Evolutionary conservation across 2,329 filamentous ascomycete genomes (phyloP).

Genomic region (Colletotrichum sp.): DNA sequence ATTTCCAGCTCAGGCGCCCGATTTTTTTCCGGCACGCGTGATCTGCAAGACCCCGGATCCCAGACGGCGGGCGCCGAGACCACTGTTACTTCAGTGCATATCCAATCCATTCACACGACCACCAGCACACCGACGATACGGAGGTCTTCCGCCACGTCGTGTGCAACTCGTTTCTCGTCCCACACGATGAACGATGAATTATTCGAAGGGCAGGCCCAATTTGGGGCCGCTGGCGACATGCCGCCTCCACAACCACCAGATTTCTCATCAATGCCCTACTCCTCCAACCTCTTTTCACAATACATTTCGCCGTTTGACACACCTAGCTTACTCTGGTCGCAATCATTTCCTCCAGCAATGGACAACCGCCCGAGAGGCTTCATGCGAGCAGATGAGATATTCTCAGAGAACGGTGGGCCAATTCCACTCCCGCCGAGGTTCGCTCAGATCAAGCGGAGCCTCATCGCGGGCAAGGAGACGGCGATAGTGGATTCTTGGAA

Average conservation of each 20-base stretch:
- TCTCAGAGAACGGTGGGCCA: constrained; percentile 21
- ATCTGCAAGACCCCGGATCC: constrained; percentile 10
- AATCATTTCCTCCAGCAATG: constrained; percentile 18
- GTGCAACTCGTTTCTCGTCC: neutral
- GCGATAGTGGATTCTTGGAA: constrained; percentile 60
- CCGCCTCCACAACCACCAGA: neutral
- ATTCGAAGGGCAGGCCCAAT: neutral
- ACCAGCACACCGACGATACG: neutral
- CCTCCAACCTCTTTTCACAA: constrained; percentile 6
- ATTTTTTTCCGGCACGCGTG: constrained; percentile 10
- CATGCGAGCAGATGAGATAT: constrained; percentile 18
- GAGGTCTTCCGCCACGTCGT: neutral
- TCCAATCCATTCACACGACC: neutral
- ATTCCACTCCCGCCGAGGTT: constrained; percentile 64
- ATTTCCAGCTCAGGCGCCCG: constrained; percentile 1
- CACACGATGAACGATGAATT: constrained; percentile 3
- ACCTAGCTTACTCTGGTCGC: constrained; percentile 22
- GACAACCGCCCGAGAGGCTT: constrained; percentile 18
- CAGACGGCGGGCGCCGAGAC: constrained; percentile 1
- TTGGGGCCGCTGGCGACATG: neutral
- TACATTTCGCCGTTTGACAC: constrained; percentile 20
- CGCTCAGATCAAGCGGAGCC: constrained; percentile 58
- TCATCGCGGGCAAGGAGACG: constrained; percentile 60
- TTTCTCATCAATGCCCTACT: constrained; percentile 9
- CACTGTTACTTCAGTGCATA: constrained; percentile 2